Percentiles rank a stretch among this genome's conserved stretches.
These are phyloP conservation scores for Colletotrichum sp. DNA, from an alignment of 2,329 filamentous ascomycete genomes.

Conservation along the genomic window DNA sequence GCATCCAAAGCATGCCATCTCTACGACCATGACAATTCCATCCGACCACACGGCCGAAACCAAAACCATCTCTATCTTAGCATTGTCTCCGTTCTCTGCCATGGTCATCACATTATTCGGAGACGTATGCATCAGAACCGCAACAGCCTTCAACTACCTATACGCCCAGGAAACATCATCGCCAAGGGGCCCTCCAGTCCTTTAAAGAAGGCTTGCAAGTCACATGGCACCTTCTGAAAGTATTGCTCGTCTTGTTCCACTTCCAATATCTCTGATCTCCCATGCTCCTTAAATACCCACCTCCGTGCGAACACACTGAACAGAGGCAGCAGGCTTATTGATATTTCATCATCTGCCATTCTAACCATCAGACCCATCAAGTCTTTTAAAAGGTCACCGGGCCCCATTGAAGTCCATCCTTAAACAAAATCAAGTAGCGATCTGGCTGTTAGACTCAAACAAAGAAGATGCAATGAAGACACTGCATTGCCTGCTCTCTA, in stretches of 20 bases:
- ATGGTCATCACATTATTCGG: background rate
- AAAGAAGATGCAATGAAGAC: background rate
- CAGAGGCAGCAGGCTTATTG: background rate
- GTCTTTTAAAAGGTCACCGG: background rate
- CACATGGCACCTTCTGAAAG: too few relatives aligned
- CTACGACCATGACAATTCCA: accelerated
- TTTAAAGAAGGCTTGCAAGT: background rate
- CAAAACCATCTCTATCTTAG: background rate
- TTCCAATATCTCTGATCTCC: background rate
- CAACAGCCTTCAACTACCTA: accelerated
- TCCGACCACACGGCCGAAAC: accelerated
- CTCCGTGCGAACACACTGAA: background rate
- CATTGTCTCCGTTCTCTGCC: background rate
- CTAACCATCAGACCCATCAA: background rate
- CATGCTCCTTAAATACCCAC: background rate
- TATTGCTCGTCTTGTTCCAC: background rate
- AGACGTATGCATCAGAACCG: background rate
- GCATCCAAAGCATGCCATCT: background rate
- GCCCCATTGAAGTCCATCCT: background rate
- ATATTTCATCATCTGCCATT: background rate
- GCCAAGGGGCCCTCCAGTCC: background rate
- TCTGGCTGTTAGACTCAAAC: background rate
- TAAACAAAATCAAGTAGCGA: background rate
- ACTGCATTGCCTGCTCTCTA: accelerated
- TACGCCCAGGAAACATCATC: accelerated